These are phyloP conservation scores for Aegle marmelos DNA, from an alignment of 345 rosid genomes.

Conservation along the genomic window DNA sequence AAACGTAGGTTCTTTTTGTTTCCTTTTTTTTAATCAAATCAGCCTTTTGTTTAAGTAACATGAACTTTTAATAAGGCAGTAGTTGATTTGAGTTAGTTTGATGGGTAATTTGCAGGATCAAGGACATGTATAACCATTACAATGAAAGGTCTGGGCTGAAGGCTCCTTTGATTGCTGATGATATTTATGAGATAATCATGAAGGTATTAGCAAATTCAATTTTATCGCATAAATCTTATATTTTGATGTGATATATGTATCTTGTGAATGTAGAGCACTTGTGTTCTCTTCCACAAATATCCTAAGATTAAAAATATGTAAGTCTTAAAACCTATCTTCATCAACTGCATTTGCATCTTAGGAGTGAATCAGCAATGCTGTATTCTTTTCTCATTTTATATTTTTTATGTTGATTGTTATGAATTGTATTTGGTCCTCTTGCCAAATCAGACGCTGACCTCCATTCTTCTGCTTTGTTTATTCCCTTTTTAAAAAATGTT, in stretches of 20 bases:
- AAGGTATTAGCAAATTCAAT: slow-evolving; percentile 37
- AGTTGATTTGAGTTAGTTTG: slow-evolving; percentile 5
- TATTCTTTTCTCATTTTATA: neutral
- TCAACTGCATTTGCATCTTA: neutral
- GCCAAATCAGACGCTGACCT: neutral
- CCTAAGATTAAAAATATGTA: neutral
- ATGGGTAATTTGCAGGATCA: slow-evolving; percentile 41
- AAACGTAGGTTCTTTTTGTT: slow-evolving; percentile 64
- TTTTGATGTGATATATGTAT: neutral
- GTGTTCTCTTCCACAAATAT: neutral
- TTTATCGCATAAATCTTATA: too few relatives aligned
- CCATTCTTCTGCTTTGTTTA: neutral
- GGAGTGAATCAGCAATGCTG: neutral
- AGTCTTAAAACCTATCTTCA: neutral
- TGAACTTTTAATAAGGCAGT: neutral
- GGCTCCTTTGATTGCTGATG: slow-evolving; percentile 85
- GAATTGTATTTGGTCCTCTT: slow-evolving; percentile 68
- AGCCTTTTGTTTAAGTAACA: neutral
- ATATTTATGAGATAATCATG: slow-evolving; percentile 83
- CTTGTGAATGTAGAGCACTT: neutral
- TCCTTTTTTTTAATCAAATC: neutral
- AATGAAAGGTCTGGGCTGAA: slow-evolving; percentile 64
- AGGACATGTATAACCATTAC: slow-evolving; percentile 67
- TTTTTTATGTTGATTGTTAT: slow-evolving; percentile 41
- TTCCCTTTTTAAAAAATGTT: neutral